Evolutionary conservation across 164 flowering plant genomes (phyloP), one percentile per base, ranked within the genome.

Genomic region (Echeveria elegans): DNA sequence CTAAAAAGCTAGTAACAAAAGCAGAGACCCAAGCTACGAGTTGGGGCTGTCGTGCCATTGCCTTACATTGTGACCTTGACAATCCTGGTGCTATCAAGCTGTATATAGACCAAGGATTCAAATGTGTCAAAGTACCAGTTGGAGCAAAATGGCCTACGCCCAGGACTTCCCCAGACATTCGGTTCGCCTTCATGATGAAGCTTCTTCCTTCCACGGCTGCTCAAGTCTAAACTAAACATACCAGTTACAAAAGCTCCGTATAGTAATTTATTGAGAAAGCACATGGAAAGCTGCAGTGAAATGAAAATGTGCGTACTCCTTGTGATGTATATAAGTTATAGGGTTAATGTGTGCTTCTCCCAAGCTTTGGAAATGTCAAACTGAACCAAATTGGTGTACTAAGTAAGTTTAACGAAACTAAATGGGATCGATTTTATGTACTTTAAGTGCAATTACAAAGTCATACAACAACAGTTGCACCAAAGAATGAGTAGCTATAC

Each of bases 111-210:
- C 92, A 84, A 71, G 97, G 96, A 53, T 93, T 87, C 76, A 93
- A 74, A 75, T 73, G 82, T 48, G 77, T 93, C 69, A 85, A 82
- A 72, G 86, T 93, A n/a, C 98, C 98, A 0, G 85, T 83, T 68
- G 82, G 84, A 58, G 97, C 97, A 26, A 87, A 83, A 6, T 93
- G 98, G 98, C 98, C 98, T 2, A 89, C 85, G 67, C 98, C 98
- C 9, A 87, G 74, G 73, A 83, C 88, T 45, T 72, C 96, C 29
- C 90, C 91, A 9, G 83, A 88, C 66, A 58, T 82, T 36, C 76
- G 76, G 64, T 90, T 88, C 76, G 68, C 64, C 79, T 90, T 93
- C 87, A 89, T 93, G 98, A 87, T 93, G 98, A 93, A 93, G 83
- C 90, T 90, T 65, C 74, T 92, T 29, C 75, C 74, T 62, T 24